phyloP scores from a whole-genome alignment of 2,329 filamentous ascomycete species.

The Pochonia chlamydosporia region DNA sequence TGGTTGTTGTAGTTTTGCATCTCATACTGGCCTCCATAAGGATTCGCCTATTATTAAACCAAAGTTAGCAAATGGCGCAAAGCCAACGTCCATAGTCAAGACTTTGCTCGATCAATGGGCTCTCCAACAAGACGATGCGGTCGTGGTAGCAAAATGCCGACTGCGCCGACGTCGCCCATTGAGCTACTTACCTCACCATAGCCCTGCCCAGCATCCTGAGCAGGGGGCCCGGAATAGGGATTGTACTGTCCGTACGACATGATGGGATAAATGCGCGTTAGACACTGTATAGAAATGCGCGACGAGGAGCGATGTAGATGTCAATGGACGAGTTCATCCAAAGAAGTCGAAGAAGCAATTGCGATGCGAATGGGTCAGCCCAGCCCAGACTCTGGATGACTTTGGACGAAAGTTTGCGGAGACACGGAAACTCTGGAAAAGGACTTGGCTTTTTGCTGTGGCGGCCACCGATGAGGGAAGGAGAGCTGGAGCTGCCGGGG shows the following conservation, averaged over 20 bases:
- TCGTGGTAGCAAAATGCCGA: neutral
- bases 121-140: neutral
- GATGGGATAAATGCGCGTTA: neutral
- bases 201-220: constrained; percentile 12
- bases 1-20: constrained; percentile 45
- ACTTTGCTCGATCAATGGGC: constrained; percentile 9
- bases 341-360: neutral
- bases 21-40: constrained; percentile 36
- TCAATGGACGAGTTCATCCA: neutral
- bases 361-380: too few relatives aligned
- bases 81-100: neutral
- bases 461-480: too few relatives aligned
- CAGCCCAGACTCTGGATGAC: too few relatives aligned
- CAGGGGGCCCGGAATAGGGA: constrained; percentile 16
- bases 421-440: neutral
- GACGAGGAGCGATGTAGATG: constrained; percentile 4
- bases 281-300: neutral
- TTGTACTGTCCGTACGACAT: constrained; percentile 20
- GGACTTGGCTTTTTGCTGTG: neutral
- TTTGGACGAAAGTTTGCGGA: neutral
- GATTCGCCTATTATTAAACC: constrained; percentile 5
- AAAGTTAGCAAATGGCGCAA: neutral
- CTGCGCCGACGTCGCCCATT: neutral
- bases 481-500: too few relatives aligned
- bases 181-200: constrained; percentile 14